Evolutionary conservation across 257 asterid species (phyloP).

Genomic region (Nicotiana paniculata): DNA sequence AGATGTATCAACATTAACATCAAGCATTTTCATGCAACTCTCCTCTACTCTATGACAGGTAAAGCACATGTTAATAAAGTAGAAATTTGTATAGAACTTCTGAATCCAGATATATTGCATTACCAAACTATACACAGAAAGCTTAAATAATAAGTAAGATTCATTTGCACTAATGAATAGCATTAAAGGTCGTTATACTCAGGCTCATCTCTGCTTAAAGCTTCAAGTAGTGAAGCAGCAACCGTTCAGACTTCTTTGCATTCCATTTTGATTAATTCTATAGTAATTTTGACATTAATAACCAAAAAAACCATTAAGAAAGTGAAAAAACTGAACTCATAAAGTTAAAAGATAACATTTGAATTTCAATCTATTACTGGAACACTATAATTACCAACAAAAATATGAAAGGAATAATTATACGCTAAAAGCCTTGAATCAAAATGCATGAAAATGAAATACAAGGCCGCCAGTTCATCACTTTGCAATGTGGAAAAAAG

Average conservation of each 20-base stretch:
- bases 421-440: neutral
- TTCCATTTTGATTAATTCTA: neutral
- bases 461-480: neutral
- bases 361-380: neutral
- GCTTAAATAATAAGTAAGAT: neutral
- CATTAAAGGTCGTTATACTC: neutral
- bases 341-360: neutral
- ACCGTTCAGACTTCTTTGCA: neutral
- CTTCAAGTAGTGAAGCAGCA: neutral
- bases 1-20: too few relatives aligned
- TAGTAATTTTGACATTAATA: neutral
- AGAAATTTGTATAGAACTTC: too few relatives aligned
- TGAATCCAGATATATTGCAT: too few relatives aligned
- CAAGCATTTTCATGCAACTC: too few relatives aligned
- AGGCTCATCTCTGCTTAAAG: neutral
- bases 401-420: neutral
- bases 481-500: neutral
- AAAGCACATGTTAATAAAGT: too few relatives aligned
- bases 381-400: neutral
- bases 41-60: too few relatives aligned
- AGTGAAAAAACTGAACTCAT: neutral
- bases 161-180: neutral
- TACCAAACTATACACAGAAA: too few relatives aligned
- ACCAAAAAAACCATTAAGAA: neutral
- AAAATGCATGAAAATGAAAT: neutral